A percentile compares a stretch with the other conserved stretches of the same genome.
phyloP scores from a whole-genome alignment of 331 rosid genomes.

The Spiraea crenata region DNA sequence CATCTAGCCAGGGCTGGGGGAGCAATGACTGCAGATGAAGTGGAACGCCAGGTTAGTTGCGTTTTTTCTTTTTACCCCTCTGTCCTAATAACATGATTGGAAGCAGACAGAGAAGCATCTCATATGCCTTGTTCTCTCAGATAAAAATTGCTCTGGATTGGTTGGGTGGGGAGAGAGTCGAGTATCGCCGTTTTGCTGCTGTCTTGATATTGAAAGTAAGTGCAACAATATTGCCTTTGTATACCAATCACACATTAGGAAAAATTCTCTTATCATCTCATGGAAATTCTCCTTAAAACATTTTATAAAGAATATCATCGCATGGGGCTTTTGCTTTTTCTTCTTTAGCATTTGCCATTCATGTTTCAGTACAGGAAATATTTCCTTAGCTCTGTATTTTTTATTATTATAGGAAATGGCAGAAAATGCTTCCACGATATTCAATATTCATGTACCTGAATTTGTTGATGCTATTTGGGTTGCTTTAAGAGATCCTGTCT shows the following conservation, averaged over 20 bases:
- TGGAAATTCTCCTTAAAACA: background rate
- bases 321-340: background rate
- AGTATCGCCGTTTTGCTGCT: constrained; percentile 93
- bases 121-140: constrained; percentile 34
- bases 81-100: background rate
- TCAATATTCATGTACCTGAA: constrained; percentile 95
- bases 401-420: constrained; percentile 88
- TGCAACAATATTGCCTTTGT: constrained; percentile 16
- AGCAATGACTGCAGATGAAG: constrained; percentile 98
- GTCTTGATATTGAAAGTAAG: constrained; percentile 92
- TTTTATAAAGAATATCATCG: background rate
- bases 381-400: background rate
- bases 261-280: background rate
- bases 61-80: background rate
- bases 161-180: constrained; percentile 84
- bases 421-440: constrained; percentile 93
- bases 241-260: background rate
- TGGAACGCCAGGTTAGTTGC: constrained; percentile 79
- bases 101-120: constrained; percentile 24
- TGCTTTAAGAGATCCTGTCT: constrained; percentile 86
- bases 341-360: background rate
- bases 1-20: constrained; percentile 98
- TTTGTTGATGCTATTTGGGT: constrained; percentile 99
- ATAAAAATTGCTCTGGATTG: constrained; percentile 84
- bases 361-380: background rate